phyloP scores from a whole-genome alignment of 805 yeast species.

The Cephaloascus fragrans region DNA sequence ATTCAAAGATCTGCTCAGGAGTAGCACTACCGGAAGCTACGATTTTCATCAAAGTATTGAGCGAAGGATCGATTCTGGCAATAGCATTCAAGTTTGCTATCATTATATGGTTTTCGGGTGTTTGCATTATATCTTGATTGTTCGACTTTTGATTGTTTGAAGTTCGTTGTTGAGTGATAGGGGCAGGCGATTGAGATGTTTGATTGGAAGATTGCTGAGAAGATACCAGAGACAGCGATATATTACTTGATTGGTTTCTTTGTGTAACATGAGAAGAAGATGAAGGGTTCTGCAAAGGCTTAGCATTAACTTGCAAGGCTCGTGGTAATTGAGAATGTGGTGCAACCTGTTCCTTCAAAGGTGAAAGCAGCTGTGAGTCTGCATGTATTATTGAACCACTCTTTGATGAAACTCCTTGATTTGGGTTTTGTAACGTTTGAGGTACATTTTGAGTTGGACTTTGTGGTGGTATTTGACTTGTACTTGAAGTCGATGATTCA shows the following conservation, averaged over 20 bases:
- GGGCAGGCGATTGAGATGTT: neutral
- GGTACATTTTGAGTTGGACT: constrained; percentile 2
- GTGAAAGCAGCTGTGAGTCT: neutral
- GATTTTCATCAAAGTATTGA: constrained; percentile 66
- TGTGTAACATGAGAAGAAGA: no score
- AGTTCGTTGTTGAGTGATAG: no score
- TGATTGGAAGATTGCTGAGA: neutral
- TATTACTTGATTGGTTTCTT: no score
- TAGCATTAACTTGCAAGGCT: no score
- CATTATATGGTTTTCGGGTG: constrained; percentile 69
- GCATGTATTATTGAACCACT: neutral
- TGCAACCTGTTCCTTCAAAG: neutral
- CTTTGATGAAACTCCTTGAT: no score
- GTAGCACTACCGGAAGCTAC: constrained; percentile 82
- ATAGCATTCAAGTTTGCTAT: constrained; percentile 76
- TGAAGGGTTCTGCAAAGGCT: no score
- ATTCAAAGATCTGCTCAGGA: constrained; percentile 60
- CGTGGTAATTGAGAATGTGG: neutral
- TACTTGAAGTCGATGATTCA: neutral
- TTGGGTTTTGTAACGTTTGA: no score
- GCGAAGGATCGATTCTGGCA: constrained; percentile 61
- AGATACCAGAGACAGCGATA: neutral
- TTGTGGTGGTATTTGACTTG: neutral
- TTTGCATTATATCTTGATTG: constrained; percentile 32
- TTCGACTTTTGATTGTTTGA: neutral